phyloP scores from a whole-genome alignment of 352 stramenopile species.

The Globisporangium yorkense region DNA sequence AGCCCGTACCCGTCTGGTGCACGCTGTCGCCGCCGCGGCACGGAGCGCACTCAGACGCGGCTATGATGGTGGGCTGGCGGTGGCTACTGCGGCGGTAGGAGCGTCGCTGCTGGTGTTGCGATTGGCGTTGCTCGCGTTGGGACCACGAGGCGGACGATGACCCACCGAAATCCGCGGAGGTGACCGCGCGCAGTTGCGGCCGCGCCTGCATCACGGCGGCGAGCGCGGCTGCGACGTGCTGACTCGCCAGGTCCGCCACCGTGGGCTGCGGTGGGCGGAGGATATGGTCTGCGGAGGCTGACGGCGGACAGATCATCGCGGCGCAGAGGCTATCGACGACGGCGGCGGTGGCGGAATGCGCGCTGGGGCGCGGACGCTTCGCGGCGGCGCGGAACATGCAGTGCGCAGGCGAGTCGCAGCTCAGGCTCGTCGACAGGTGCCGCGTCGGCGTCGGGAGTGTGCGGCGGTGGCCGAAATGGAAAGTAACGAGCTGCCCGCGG shows the following conservation, averaged over 20 bases:
- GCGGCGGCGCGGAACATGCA: constrained; percentile 6
- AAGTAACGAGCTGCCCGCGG: constrained; percentile 8
- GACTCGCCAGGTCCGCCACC: neutral
- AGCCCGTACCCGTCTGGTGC: constrained; percentile 53
- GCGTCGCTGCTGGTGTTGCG: neutral
- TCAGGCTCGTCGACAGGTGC: neutral
- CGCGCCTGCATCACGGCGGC: constrained; percentile 4
- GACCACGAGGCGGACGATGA: neutral
- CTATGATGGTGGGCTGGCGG: neutral
- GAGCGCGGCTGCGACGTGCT: constrained; percentile 7
- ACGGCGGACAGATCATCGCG: too few species aligned
- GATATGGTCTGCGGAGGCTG: neutral
- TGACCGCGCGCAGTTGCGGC: constrained; percentile 4
- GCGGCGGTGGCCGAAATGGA: constrained; percentile 14
- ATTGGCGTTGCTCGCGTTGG: neutral
- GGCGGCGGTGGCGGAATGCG: neutral
- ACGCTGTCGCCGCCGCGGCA: constrained; percentile 22
- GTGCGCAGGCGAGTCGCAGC: too few species aligned
- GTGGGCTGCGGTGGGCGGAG: neutral
- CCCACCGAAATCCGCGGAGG: constrained; percentile 4
- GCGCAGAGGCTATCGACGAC: neutral
- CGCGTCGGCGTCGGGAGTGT: neutral
- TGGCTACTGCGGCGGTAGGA: neutral
- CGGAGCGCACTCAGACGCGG: neutral
- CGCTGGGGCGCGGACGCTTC: constrained; percentile 10